Conservation (phyloP, 2,329 filamentous ascomycete genomes). For the Nakataea oryzae region DNA sequence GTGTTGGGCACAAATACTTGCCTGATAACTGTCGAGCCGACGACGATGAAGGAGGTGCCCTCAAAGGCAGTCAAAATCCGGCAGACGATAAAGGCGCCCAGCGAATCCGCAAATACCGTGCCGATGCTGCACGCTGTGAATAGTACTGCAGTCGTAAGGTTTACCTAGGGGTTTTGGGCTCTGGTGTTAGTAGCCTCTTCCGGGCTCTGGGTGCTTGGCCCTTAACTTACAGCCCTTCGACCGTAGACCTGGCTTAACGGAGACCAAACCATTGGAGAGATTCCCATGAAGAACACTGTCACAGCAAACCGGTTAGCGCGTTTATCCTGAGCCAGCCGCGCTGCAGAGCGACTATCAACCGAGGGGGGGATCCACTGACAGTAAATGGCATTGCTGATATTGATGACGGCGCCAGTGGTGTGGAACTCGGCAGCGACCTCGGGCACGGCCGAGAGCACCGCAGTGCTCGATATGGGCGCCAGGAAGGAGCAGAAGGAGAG, state of each 20-base stretch:
- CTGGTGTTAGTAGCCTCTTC: neutral
- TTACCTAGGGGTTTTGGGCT: constrained; percentile 27
- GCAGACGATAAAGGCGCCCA: constrained; percentile 57
- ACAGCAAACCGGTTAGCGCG: neutral
- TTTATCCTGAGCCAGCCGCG: too few species aligned
- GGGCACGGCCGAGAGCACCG: constrained; percentile 53
- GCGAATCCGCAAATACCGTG: constrained; percentile 55
- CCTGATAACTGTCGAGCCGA: constrained; percentile 55
- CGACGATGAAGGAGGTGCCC: constrained; percentile 57
- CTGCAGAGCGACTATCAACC: neutral
- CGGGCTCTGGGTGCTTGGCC: too few species aligned
- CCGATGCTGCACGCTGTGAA: constrained; percentile 56
- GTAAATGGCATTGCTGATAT: constrained; percentile 59
- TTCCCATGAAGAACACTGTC: constrained; percentile 54
- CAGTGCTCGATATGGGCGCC: constrained; percentile 58
- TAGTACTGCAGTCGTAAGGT: constrained; percentile 40
- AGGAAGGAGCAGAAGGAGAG: constrained; percentile 68
- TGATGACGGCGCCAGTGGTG: constrained; percentile 53
- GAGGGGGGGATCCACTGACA: constrained; percentile 10
- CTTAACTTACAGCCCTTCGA: constrained; percentile 30
- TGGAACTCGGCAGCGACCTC: constrained; percentile 50
- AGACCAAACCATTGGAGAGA: constrained; percentile 55
- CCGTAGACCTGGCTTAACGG: constrained; percentile 51
- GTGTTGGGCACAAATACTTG: constrained; percentile 6
- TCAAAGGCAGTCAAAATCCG: constrained; percentile 60